phyloP scores from a whole-genome alignment of 2,329 filamentous ascomycete species.

The Trichoderma koningii region DNA sequence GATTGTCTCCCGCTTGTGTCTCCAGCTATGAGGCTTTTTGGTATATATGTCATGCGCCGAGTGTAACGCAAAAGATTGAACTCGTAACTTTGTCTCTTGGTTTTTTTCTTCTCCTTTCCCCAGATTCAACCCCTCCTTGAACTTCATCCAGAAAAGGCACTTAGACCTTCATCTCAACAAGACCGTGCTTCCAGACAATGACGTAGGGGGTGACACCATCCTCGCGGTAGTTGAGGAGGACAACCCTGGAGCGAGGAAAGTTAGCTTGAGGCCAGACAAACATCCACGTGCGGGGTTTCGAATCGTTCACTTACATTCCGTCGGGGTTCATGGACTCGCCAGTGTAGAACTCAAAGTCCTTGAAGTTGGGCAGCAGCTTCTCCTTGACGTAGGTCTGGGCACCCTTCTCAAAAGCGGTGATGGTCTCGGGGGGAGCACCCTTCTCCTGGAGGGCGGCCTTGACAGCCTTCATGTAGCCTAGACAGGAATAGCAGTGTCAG shows the following conservation, averaged over 20 bases:
- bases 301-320: constrained; percentile 70
- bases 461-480: constrained; percentile 90
- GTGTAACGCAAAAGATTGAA: constrained; percentile 24
- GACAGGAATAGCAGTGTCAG: not conserved
- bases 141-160: constrained; percentile 20
- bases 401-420: constrained; percentile 78
- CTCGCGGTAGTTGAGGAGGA: constrained; percentile 96
- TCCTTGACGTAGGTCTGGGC: constrained; percentile 78
- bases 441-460: constrained; percentile 69
- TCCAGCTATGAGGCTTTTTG: constrained; percentile 28
- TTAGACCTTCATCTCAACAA: constrained; percentile 91
- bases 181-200: constrained; percentile 92
- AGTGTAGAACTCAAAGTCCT: constrained; percentile 93
- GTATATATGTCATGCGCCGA: constrained; percentile 29
- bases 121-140: not conserved
- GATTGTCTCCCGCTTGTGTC: constrained; percentile 26
- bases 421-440: constrained; percentile 61
- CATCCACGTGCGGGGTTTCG: not conserved
- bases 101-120: not conserved
- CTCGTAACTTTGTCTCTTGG: constrained; percentile 8
- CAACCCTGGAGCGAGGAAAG: constrained; percentile 58
- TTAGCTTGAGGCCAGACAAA: not conserved
- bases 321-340: constrained; percentile 92
- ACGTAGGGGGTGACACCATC: constrained; percentile 90
- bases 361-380: constrained; percentile 79